Evolutionary conservation across 805 yeast genomes (phyloP), one percentile per base, ranked within the genome.

Genomic region (Candida incommunis): DNA sequence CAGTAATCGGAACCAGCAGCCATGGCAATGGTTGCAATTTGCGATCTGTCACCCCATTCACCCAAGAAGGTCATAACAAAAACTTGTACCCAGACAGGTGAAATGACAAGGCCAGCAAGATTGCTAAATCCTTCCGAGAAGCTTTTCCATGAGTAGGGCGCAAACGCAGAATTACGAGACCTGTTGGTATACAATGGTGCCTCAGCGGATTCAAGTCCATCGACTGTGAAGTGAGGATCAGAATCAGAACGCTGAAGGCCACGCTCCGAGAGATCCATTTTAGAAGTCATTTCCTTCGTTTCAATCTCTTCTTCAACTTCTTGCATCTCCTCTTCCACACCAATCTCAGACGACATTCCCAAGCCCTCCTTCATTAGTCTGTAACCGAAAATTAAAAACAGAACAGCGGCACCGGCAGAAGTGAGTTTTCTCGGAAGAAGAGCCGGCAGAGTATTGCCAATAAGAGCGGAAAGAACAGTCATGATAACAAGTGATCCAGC

Each of bases 31-130:
- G 96, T 92, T 40, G 96, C 95, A 46, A 92, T 86, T 67, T 92
- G 99, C 11, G 96, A 87, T 57, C 98, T 78, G 64, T 92, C 99
- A 43, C 99, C 99, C 94, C 97, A 87, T 67, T 92, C 99, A 49
- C 96, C 98, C 43, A 92, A 67, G 62, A 92, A 92, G 3, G 95
- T 85, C 97, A 92, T 90, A 45, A 78, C 77, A 59, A 92, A 92
- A 3, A 90, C 90, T 68, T 90, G 96, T 52, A 87, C 80, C 88
- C 95, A 92, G 7, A 79, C 66, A 2, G 98, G 97, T 2, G 95
- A 82, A 46, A 90, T 67, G 3, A 86, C 64, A 46, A 77, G 74
- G 2, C 77, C 63, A 2, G 80, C 76, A 43, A 82, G 68, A 52
- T 78, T 71, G 37, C 67, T 61, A 16, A 80, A 40, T 35, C 77